Conservation (phyloP, 108 stramenopile species). For the Stephanodiscus minutulus region DNA sequence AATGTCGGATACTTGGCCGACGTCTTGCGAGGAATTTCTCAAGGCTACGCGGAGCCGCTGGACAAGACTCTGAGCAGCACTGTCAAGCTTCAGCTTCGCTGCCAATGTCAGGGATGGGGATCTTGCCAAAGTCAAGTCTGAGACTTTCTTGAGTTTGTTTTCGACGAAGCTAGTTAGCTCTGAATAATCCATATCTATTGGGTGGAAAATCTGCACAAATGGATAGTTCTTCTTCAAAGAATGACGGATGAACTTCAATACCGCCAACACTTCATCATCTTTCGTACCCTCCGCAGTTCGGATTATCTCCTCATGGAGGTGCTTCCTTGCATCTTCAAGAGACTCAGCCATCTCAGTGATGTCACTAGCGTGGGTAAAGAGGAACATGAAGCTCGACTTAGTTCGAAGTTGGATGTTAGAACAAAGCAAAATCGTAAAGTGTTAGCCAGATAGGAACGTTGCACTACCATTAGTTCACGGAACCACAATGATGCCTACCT, state of each 20-base stretch:
- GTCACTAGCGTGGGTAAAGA: slow-evolving; percentile 61
- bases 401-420: background rate
- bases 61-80: slow-evolving; percentile 32
- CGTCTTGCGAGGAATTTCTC: slow-evolving; percentile 21
- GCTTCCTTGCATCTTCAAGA: slow-evolving; percentile 19
- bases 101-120: slow-evolving; percentile 48
- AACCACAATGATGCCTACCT: slow-evolving; percentile 14
- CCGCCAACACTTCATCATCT: slow-evolving; percentile 42
- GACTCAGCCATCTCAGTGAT: slow-evolving; percentile 32
- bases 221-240: slow-evolving; percentile 52
- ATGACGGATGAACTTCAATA: slow-evolving; percentile 46
- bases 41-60: slow-evolving; percentile 22
- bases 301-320: slow-evolving; percentile 53
- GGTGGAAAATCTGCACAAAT: slow-evolving; percentile 56
- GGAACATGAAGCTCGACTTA: slow-evolving; percentile 51
- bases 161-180: slow-evolving; percentile 29
- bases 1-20: slow-evolving; percentile 29
- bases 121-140: slow-evolving; percentile 22
- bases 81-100: slow-evolving; percentile 44
- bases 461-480: background rate
- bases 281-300: slow-evolving; percentile 43
- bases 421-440: background rate
- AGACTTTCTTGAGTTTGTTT: slow-evolving; percentile 26
- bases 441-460: background rate
- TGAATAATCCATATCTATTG: slow-evolving; percentile 45